Evolutionary conservation across 371 early-diverging fungal genomes (phyloP), one percentile per base, ranked within the genome.

Genomic region (Syncephalastrum monosporum): DNA sequence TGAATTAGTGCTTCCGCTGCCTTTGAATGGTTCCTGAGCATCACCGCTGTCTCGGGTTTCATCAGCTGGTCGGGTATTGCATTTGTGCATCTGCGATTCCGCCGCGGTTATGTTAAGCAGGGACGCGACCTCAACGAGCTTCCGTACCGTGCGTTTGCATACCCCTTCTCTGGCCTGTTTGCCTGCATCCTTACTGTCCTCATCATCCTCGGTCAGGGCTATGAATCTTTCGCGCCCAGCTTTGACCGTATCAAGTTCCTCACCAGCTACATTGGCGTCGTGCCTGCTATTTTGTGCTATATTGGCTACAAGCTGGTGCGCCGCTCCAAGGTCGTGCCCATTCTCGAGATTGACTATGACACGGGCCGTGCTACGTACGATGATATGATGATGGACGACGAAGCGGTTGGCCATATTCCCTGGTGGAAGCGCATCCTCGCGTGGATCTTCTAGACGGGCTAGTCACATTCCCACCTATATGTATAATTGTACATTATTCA

Each of bases 51-150:
- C 14, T 79, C 89, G 21, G 89, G 92, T 49, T 88, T 93, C 56
- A 70, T 89, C 48, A 84, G 84, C 54, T 95, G 95, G 94, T 57
- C 54, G 61, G 57, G 56, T n/a, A 93, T 95, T 57, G 74, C 82
- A 5, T 66, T 85, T 57, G 82, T 85, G 23, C 93, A 94, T 61
- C 69, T 88, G 60, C 89, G 94, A 6, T 95, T 95, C 82, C 89
- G 94, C 25, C 77, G 71, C 8, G 93, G 92, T 17, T 89, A 82
- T 58, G 64, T 69, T n/a, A 75, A 77, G 1, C 95, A 95, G 63
- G 90, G 87, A 16, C 80, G 80, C 50, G 60, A 63, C 25, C 59
- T 90, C 46, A 56, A 71, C 1, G 89, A 87, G 23, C 69, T 95
- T 45, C 93, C 93, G 1, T 95, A 86, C 67, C 59, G 56, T 16